A percentile compares a stretch with the other conserved stretches of the same genome.
Evolutionary conservation across 2,329 filamentous ascomycete genomes (phyloP).

Genomic region (Pyrenochaeta sp.): DNA sequence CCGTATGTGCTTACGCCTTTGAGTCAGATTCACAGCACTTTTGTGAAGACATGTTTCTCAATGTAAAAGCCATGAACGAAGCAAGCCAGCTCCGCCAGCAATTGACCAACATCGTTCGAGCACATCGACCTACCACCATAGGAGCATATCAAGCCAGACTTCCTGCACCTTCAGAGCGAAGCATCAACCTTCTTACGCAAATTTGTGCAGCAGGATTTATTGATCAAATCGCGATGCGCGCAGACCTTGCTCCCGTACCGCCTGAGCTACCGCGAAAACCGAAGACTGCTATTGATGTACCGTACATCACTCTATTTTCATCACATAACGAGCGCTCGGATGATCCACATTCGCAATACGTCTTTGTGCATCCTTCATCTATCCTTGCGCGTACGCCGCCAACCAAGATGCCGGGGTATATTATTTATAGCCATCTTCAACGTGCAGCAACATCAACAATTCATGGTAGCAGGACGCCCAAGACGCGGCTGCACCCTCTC

Average conservation of each 20-base stretch:
- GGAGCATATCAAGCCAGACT: constrained; percentile 58
- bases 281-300: constrained; percentile 87
- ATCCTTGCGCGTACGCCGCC: constrained; percentile 70
- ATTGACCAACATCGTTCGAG: constrained; percentile 80
- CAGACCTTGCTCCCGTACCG: constrained; percentile 80
- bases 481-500: constrained; percentile 87
- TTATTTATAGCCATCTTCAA: constrained; percentile 88
- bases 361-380: constrained; percentile 89
- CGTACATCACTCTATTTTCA: constrained; percentile 86
- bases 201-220: constrained; percentile 93
- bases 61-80: constrained; percentile 86
- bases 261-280: constrained; percentile 66
- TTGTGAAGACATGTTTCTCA: constrained; percentile 84
- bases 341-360: constrained; percentile 68
- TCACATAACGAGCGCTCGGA: constrained; percentile 58
- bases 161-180: constrained; percentile 69
- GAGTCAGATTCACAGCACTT: constrained; percentile 67
- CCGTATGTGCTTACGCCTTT: constrained; percentile 79
- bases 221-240: constrained; percentile 91
- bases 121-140: constrained; percentile 68
- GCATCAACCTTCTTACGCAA: constrained; percentile 81
- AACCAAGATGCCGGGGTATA: constrained; percentile 75
- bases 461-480: constrained; percentile 53
- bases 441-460: constrained; percentile 62
- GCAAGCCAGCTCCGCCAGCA: constrained; percentile 83